phyloP scores from a whole-genome alignment of 495 filamentous ascomycete genomes.

The Penicillium tannophilum region DNA sequence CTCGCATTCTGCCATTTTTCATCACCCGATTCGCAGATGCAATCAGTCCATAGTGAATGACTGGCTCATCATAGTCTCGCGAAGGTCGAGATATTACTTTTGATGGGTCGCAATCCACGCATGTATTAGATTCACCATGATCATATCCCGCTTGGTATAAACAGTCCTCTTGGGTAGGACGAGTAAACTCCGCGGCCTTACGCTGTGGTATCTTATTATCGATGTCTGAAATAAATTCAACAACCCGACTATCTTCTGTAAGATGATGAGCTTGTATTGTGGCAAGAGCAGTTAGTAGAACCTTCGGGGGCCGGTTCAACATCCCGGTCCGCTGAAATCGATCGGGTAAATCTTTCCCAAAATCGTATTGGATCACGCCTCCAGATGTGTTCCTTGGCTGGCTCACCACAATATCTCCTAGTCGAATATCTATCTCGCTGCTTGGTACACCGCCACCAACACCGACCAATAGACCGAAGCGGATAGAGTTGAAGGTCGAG shows the following conservation, averaged over 20 bases:
- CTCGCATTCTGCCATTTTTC: conserved; percentile 6
- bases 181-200: neutral
- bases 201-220: neutral
- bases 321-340: conserved; percentile 28
- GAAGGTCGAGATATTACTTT: neutral
- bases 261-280: neutral
- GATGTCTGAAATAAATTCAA: neutral
- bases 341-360: conserved; percentile 13
- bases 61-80: neutral
- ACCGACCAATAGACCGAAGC: conserved; percentile 43
- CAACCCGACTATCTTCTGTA: neutral
- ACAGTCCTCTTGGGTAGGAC: neutral
- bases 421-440: conserved; percentile 8
- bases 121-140: neutral
- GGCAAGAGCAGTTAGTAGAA: conserved; percentile 7
- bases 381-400: conserved; percentile 1
- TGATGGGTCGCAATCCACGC: neutral
- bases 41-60: conserved; percentile 11
- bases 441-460: conserved; percentile 44
- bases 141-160: neutral
- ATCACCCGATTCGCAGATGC: conserved; percentile 12
- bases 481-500: conserved; percentile 36
- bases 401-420: conserved; percentile 30
- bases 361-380: conserved; percentile 28
- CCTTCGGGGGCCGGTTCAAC: conserved; percentile 6